These are phyloP conservation scores for Lipomyces lipofer DNA, from an alignment of 805 yeast genomes.

Conservation along the genomic window DNA sequence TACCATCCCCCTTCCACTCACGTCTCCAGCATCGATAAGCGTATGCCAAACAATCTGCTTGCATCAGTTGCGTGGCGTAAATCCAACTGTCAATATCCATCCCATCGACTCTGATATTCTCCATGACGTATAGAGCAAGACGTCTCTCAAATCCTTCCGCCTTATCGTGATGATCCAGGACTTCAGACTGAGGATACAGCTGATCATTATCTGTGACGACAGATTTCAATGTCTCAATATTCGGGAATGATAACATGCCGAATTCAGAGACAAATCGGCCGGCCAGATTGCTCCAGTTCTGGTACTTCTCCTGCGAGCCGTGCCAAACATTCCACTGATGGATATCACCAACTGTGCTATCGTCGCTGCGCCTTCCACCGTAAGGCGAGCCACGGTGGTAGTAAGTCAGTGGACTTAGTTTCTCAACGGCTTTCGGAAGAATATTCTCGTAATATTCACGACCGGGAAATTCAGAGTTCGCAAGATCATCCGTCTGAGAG, in stretches of 20 bases:
- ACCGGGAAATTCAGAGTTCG: slow-evolving; percentile 41
- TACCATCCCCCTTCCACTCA: slow-evolving; percentile 45
- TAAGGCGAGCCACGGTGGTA: slow-evolving; percentile 55
- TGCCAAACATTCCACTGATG: slow-evolving; percentile 64
- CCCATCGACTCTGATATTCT: slow-evolving; percentile 44
- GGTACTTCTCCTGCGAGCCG: slow-evolving; percentile 52
- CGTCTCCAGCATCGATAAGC: slow-evolving; percentile 52
- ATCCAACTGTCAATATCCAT: slow-evolving; percentile 48
- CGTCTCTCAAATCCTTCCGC: slow-evolving; percentile 51
- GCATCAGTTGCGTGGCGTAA: slow-evolving; percentile 56
- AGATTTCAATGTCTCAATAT: slow-evolving; percentile 41
- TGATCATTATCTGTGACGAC: slow-evolving; percentile 45
- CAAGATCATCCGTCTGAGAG: slow-evolving; percentile 26
- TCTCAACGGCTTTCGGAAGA: slow-evolving; percentile 42
- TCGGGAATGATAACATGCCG: slow-evolving; percentile 54
- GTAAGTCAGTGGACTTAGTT: slow-evolving; percentile 37
- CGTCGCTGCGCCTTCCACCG: slow-evolving; percentile 45
- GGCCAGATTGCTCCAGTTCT: slow-evolving; percentile 48
- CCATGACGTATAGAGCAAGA: slow-evolving; percentile 49
- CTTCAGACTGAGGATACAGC: slow-evolving; percentile 47
- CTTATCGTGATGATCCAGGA: slow-evolving; percentile 51
- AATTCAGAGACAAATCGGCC: slow-evolving; percentile 57
- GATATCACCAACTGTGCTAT: slow-evolving; percentile 49
- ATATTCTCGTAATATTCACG: slow-evolving; percentile 45
- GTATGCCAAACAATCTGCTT: slow-evolving; percentile 50